Evolutionary conservation across 106 monocot species (phyloP).

Genomic region (Dendrobium chrysotoxum): DNA sequence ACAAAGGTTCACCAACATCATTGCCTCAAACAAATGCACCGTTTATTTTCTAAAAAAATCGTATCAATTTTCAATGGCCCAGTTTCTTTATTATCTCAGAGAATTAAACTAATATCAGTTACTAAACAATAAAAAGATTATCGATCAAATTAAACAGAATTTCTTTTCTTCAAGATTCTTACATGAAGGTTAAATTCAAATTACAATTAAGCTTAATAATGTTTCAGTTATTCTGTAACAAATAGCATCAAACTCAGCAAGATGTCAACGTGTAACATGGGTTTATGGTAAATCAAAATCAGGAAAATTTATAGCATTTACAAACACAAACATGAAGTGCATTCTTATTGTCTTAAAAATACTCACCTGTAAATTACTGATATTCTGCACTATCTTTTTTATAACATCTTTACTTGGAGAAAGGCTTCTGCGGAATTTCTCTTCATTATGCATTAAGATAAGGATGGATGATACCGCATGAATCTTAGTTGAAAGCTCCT

Average conservation of each 20-base stretch:
- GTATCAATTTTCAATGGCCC: neutral
- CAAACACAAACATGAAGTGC: neutral
- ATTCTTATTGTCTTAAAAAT: neutral
- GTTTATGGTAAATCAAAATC: neutral
- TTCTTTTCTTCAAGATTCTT: neutral
- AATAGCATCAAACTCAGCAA: neutral
- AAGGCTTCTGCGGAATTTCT: constrained; percentile 28
- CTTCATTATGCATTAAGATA: constrained; percentile 34
- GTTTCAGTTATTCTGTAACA: neutral
- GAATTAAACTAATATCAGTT: neutral
- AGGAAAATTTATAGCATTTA: neutral
- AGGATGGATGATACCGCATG: constrained; percentile 32
- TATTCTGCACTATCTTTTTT: constrained; percentile 26
- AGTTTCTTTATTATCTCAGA: neutral
- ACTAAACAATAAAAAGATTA: neutral
- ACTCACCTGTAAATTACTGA: constrained; percentile 39
- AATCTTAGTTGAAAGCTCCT: constrained; percentile 20
- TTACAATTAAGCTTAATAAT: neutral
- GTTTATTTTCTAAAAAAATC: neutral
- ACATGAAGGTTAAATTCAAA: neutral
- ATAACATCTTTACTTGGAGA: constrained; percentile 24
- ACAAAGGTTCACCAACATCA: no score
- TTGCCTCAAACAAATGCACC: neutral
- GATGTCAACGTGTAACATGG: neutral
- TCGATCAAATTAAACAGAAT: neutral